phyloP scores from a whole-genome alignment of 352 stramenopile species.

The Phytophthora sp. region DNA sequence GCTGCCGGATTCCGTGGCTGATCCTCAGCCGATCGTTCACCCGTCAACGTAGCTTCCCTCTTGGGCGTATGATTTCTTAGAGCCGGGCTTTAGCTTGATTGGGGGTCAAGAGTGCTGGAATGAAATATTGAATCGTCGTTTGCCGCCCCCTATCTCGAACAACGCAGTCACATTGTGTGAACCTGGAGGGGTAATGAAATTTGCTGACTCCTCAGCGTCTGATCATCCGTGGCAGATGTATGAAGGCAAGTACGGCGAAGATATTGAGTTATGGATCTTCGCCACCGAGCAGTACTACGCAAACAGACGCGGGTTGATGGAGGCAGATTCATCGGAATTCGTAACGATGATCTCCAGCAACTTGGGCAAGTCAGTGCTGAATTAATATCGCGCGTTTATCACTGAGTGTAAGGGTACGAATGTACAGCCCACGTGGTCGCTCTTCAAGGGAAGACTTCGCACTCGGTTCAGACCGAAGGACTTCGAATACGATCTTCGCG shows the following conservation, averaged over 20 bases:
- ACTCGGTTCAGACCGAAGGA: not conserved
- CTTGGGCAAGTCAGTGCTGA: slow-evolving; percentile 14
- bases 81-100: no score
- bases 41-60: no score
- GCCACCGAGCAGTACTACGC: slow-evolving; percentile 17
- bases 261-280: slow-evolving; percentile 23
- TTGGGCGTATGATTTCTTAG: no score
- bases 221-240: no score
- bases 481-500: slow-evolving; percentile 3
- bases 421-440: not conserved
- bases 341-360: slow-evolving; percentile 17
- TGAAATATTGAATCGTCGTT: no score
- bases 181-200: no score
- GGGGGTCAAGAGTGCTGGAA: no score
- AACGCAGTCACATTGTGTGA: no score
- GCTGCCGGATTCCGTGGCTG: no score
- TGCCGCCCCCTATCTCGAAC: no score
- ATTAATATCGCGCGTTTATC: slow-evolving; percentile 15
- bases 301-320: slow-evolving; percentile 3
- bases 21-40: no score
- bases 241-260: slow-evolving; percentile 9
- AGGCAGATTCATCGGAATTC: slow-evolving; percentile 11
- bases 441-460: slow-evolving; percentile 1
- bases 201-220: no score
- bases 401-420: slow-evolving; percentile 6